Evolutionary conservation across 176 grass and related monocot genomes (phyloP), one percentile per base, ranked within the genome.

Genomic region (Zea luxurians): DNA sequence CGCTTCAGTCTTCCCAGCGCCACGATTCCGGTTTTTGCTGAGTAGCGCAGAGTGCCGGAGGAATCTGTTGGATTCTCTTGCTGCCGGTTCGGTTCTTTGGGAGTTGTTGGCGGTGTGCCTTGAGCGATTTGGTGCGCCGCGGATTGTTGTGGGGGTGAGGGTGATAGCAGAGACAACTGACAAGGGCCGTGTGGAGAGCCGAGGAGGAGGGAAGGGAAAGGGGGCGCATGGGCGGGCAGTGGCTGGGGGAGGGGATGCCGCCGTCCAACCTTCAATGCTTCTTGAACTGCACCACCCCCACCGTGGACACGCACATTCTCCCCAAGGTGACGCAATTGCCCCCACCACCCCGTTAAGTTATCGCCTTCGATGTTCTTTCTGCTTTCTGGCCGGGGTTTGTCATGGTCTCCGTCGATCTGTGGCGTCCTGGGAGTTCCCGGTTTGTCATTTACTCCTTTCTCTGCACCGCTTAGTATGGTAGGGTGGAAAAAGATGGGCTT

Each of bases 231-330:
- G 89, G 84, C 21, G 85, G 84, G 16, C 77, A 76, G 9, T 76
- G 69, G 69, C 74, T 62, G 64, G 78, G 58, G 55, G 35, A 82
- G 41, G 71, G 71, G 57, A 20, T 73, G 27, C 35, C 45, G 78
- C 66, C 65, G 64, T 92, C 93, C 13, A 97, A 97, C 82, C 78
- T 97, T 67, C 87, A 90, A 63, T 81, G 82, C 60, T 92, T 97
- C 88, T 68, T 97, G 67, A 79, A 97, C 81, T 90, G 73, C 64
- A 92, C 84, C 72, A 97, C 93, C 58, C 93, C 90, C 7, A n/a
- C 79, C 48, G 85, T 97, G 37, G 58, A 88, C 35, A 86, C 90
- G 34, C 90, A 82, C 70, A 77, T 88, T 89, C 76, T 92, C 45
- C 80, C 82, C 79, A 92, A 88, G 93, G 93, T 91, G 68, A 71